Base-by-base conservation (phyloP, 768 basidiomycete species). In the Dioszegia crocea region DNA sequence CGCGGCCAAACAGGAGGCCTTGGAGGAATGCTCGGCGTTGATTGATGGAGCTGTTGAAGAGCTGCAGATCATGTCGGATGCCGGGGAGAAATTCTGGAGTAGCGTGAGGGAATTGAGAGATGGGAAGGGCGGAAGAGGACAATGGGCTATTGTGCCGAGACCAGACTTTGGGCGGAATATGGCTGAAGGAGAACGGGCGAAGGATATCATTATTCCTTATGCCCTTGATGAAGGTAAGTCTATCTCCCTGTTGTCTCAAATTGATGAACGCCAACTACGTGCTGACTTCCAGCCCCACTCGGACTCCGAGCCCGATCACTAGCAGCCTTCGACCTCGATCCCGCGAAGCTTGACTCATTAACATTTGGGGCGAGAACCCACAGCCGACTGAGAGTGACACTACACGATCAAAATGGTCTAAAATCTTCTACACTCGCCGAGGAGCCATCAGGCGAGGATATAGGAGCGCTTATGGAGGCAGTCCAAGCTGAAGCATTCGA, bases 201-300 rank as follows among this genome's bases (percentile, higher is more conserved):
- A 62, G 53, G 72, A 74, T 54, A n/a, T 74, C 24, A 59, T 70
- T 31, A 69, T 74, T 14, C 72, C 72, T 12, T 74, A 74, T 50
- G 70, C 72, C 1, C 23, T 67, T 3, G 72, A 74, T 46, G 72
- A 74, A 47, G 68, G 71, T 73, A 38, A 55, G 23, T 23, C 2
- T 11, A 4, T 19, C 0, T 11, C 12, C 14, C 27, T 8, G 6
- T 36, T 5, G 6, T n/a, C n/a, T n/a, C n/a, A n/a, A n/a, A n/a
- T n/a, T n/a, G n/a, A n/a, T n/a, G n/a, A n/a, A n/a, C n/a, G n/a
- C n/a, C n/a, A n/a, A n/a, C n/a, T n/a, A 33, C 33, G 48, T 54
- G 44, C 54, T 21, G 55, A 53, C 24, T 8, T 43, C 19, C 38
- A 68, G 64, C 65, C 14, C 44, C 56, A 19, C 17, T 52, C 39